A percentile compares a stretch with the other conserved stretches of the same genome.
These are phyloP conservation scores for Hemileia vastatrix DNA, from an alignment of 1,284 basidiomycete species.

Conservation along the genomic window DNA sequence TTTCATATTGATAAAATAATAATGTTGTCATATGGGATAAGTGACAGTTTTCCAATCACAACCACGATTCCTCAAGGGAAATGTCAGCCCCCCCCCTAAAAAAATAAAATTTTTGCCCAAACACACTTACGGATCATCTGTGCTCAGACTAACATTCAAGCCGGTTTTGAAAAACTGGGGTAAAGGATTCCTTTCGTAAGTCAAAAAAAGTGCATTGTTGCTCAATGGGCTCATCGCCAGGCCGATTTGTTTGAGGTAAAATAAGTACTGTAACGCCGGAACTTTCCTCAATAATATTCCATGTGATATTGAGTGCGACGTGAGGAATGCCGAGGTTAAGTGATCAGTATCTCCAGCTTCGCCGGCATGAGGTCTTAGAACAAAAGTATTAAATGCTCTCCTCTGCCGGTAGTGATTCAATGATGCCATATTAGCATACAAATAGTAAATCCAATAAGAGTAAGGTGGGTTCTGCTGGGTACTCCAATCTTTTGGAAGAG, in stretches of 20 bases:
- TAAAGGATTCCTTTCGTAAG: slow-evolving; percentile 93
- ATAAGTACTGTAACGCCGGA: slow-evolving; percentile 62
- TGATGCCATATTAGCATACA: slow-evolving; percentile 92
- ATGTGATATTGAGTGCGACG: slow-evolving; percentile 95
- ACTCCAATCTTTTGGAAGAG: slow-evolving; percentile 84
- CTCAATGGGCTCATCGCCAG: slow-evolving; percentile 96
- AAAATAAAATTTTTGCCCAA: too few relatives aligned
- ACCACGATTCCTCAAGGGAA: neutral
- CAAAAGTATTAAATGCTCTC: slow-evolving; percentile 96
- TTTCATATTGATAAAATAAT: neutral
- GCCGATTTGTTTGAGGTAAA: slow-evolving; percentile 93
- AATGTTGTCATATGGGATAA: neutral
- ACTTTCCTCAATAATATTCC: slow-evolving; percentile 96
- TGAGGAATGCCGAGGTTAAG: slow-evolving; percentile 86
- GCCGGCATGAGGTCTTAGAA: slow-evolving; percentile 90
- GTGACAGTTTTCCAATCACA: neutral
- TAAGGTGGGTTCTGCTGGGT: slow-evolving; percentile 82
- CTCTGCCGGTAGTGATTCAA: slow-evolving; percentile 81
- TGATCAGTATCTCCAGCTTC: slow-evolving; percentile 99
- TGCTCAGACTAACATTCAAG: slow-evolving; percentile 90
- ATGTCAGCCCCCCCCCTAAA: too few relatives aligned
- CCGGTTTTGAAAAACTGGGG: slow-evolving; percentile 95
- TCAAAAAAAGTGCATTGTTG: slow-evolving; percentile 94
- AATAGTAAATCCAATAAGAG: slow-evolving; percentile 89
- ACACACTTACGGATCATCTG: slow-evolving; percentile 66